A percentile compares a stretch with the other conserved stretches of the same genome.
These are phyloP conservation scores for Epicoccum sorghinum DNA, from an alignment of 2,329 filamentous ascomycete species.

Conservation along the genomic window DNA sequence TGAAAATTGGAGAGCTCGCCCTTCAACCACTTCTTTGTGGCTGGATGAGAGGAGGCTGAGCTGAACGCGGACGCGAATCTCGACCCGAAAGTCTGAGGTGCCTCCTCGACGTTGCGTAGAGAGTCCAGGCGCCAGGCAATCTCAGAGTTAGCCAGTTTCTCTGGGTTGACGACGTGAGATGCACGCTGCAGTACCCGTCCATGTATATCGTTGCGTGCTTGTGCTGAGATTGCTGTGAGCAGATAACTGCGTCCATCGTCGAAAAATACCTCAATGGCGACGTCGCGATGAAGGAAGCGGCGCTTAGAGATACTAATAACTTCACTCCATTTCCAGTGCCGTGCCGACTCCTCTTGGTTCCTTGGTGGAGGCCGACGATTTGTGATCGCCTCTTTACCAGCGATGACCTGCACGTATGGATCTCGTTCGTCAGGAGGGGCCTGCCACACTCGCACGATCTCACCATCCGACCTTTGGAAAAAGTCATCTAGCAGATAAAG, in stretches of 20 bases:
- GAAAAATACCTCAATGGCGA: constrained; percentile 97
- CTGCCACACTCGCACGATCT: constrained; percentile 96
- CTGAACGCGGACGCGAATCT: constrained; percentile 94
- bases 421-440: constrained; percentile 91
- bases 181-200: constrained; percentile 77
- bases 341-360: constrained; percentile 69
- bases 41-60: constrained; percentile 77
- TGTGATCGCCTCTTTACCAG: constrained; percentile 72
- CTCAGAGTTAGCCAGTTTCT: constrained; percentile 75
- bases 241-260: constrained; percentile 95
- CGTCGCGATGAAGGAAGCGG: constrained; percentile 92
- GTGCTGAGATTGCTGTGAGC: constrained; percentile 78
- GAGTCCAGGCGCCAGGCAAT: constrained; percentile 92
- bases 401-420: constrained; percentile 92
- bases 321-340: constrained; percentile 93
- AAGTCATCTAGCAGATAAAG: constrained; percentile 96
- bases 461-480: constrained; percentile 91
- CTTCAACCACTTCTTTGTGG: constrained; percentile 87
- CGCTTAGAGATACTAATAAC: constrained; percentile 95
- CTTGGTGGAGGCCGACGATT: constrained; percentile 41
- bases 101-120: constrained; percentile 70
- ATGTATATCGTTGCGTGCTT: constrained; percentile 79
- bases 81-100: constrained; percentile 73
- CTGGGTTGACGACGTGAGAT: constrained; percentile 75
- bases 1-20: constrained; percentile 99